Percentiles rank a stretch among this genome's conserved stretches.
These are phyloP conservation scores for Penicillium sp. DNA, from an alignment of 2,329 filamentous ascomycete species.

Conservation along the genomic window DNA sequence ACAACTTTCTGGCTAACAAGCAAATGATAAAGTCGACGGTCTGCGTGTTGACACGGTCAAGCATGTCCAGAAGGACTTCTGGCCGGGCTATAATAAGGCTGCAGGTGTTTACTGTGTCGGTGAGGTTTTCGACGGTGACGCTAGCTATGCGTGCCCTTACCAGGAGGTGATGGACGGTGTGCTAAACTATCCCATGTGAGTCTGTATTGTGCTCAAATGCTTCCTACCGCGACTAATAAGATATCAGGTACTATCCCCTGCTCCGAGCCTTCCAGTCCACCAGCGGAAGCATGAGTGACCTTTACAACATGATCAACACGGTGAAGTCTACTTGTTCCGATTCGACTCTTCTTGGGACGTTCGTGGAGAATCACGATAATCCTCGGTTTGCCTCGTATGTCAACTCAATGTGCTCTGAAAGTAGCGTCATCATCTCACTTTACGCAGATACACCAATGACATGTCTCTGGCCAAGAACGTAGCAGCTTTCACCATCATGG, in stretches of 20 bases:
- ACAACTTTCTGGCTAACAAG: neutral
- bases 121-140: conserved; percentile 49
- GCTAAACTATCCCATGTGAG: conserved; percentile 52
- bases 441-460: conserved; percentile 34
- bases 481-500: conserved; percentile 61
- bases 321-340: conserved; percentile 45
- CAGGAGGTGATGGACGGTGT: conserved; percentile 51
- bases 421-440: neutral
- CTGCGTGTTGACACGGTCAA: conserved; percentile 24
- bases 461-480: conserved; percentile 60
- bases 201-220: neutral
- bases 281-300: conserved; percentile 37
- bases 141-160: conserved; percentile 46
- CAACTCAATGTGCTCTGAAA: neutral
- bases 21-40: neutral
- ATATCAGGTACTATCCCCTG: conserved; percentile 40
- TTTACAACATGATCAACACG: conserved; percentile 39
- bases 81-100: conserved; percentile 43
- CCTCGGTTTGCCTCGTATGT: conserved; percentile 53
- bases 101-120: conserved; percentile 54
- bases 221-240: neutral
- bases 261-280: conserved; percentile 38
- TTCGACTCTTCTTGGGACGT: conserved; percentile 54
- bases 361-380: conserved; percentile 65
- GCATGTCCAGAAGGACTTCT: conserved; percentile 52